Percentiles rank a stretch among this genome's conserved stretches.
These are phyloP conservation scores for Calamus simplicifolius DNA, from an alignment of 176 grass and related monocot genomes.

Conservation along the genomic window DNA sequence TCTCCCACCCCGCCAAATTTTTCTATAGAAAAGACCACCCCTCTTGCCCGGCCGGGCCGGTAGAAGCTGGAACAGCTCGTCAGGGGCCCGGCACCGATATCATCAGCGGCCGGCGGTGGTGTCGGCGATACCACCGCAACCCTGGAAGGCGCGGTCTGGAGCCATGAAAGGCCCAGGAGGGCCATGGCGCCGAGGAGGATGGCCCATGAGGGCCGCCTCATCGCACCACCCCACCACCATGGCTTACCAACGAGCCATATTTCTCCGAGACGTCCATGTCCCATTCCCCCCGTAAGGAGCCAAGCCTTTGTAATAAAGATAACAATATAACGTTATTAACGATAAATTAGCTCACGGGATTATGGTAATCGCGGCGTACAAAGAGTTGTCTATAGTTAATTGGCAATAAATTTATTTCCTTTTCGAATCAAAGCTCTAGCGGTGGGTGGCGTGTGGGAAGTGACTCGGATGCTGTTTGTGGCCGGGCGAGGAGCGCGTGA, in stretches of 20 bases:
- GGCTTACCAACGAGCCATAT: conserved; percentile 5
- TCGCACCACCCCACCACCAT: no score
- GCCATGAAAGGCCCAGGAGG: conserved; percentile 20
- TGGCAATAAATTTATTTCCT: no score
- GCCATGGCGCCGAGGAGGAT: conserved; percentile 11
- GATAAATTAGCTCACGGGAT: no score
- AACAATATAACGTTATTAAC: no score
- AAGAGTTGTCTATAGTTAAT: no score
- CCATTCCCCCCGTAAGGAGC: background rate
- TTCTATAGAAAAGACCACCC: conserved; percentile 41
- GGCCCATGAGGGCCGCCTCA: background rate
- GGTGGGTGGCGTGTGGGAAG: no score
- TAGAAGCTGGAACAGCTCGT: conserved; percentile 63
- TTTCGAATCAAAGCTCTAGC: no score
- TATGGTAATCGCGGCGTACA: no score
- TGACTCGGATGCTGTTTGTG: no score
- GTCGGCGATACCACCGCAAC: background rate
- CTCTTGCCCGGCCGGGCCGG: conserved; percentile 20
- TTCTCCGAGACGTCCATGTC: conserved; percentile 16
- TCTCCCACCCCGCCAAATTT: conserved; percentile 79
- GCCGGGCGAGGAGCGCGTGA: no score
- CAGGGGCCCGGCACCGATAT: background rate
- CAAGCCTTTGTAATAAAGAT: no score
- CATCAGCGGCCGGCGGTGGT: background rate
- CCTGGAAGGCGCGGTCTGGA: conserved; percentile 6